phyloP scores from a whole-genome alignment of 75 land plant species.

The Gnetum montanum region DNA sequence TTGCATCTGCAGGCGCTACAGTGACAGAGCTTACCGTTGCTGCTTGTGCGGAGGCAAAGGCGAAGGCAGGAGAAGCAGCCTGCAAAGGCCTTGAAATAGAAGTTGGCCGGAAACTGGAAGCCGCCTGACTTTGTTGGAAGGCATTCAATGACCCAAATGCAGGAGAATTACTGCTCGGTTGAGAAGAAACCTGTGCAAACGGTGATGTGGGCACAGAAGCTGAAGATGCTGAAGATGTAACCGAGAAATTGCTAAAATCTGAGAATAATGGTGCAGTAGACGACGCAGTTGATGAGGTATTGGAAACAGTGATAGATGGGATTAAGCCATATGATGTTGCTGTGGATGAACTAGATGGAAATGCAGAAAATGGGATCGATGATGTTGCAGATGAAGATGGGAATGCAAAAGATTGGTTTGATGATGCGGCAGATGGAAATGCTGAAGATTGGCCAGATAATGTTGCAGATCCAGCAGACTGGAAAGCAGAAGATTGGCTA shows the following conservation, averaged over 20 bases:
- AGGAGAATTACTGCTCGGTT: not conserved
- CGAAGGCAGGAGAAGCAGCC: conserved; percentile 7
- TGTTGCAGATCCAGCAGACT: conserved; percentile 10
- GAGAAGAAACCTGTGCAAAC: conserved; percentile 7
- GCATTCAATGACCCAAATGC: not conserved
- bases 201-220: not conserved
- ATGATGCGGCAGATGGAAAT: not conserved
- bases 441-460: not conserved
- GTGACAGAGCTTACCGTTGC: conserved; percentile 4
- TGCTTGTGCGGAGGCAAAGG: conserved; percentile 3
- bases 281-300: not conserved
- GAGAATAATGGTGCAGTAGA: conserved; percentile 1
- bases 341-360: conserved; percentile 8
- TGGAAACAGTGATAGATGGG: conserved; percentile 1
- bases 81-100: not conserved
- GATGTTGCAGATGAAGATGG: not conserved
- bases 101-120: conserved; percentile 5
- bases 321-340: not conserved
- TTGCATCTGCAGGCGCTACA: conserved; percentile 14
- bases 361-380: not conserved
- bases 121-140: not conserved
- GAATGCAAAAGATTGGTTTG: not conserved
- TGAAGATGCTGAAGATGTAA: conserved; percentile 1
- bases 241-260: not conserved
- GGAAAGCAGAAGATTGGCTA: conserved; percentile 3